These are phyloP conservation scores for Trifolium pratense DNA, from an alignment of 306 rosid genomes.

Conservation along the genomic window DNA sequence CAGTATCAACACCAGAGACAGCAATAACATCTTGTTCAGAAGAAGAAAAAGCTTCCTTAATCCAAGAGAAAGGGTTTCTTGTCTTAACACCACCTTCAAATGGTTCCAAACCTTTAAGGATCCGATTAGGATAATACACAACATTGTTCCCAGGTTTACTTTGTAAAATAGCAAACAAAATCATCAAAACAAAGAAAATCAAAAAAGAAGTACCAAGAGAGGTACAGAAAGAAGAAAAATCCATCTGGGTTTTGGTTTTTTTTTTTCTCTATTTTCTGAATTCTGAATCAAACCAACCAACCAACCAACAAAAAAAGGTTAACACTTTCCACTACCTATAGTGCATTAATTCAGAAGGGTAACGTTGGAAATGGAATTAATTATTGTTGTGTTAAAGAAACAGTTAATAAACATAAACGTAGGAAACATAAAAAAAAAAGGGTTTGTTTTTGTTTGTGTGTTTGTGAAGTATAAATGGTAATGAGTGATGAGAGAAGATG, in stretches of 20 bases:
- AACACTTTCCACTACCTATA: conserved; percentile 1
- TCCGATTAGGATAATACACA: conserved; percentile 90
- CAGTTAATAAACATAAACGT: conserved; percentile 1
- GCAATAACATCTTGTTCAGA: conserved; percentile 71
- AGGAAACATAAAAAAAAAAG: background rate
- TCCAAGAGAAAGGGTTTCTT: conserved; percentile 84
- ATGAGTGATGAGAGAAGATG: conserved; percentile 23
- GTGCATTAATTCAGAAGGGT: conserved; percentile 13
- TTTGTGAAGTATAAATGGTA: conserved; percentile 6
- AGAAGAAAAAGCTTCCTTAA: conserved; percentile 67
- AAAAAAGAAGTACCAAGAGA: conserved; percentile 84
- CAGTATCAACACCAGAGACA: conserved; percentile 88
- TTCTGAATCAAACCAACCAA: background rate
- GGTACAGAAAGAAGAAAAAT: conserved; percentile 79
- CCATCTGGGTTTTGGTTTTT: conserved; percentile 59
- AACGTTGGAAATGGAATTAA: conserved; percentile 32
- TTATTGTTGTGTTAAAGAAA: background rate
- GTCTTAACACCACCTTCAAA: conserved; percentile 51
- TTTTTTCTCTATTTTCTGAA: background rate
- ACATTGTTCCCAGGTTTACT: conserved; percentile 75
- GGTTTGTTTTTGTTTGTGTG: background rate
- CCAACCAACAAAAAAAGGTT: conserved; percentile 9
- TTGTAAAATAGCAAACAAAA: conserved; percentile 66
- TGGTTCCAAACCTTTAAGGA: conserved; percentile 76
- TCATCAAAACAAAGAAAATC: conserved; percentile 71